Conservation (phyloP, 805 yeast genomes). For the Tetrapisispora taiwanensis region DNA sequence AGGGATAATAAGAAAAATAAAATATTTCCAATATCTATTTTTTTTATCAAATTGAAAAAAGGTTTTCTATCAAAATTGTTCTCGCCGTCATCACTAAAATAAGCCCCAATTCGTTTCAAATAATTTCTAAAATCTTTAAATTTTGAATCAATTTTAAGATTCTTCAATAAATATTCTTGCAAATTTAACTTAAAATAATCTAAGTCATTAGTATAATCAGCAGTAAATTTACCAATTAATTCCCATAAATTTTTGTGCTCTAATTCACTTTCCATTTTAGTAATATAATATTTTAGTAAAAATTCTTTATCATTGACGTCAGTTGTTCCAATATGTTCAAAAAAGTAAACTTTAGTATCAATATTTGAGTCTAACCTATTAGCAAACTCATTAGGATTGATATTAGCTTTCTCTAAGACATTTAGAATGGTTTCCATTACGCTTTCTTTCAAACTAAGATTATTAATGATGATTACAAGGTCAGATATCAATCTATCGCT, state of each 20-base stretch:
- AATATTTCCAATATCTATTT: slow-evolving; percentile 16
- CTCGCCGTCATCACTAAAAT: background rate
- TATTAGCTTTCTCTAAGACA: slow-evolving; percentile 6
- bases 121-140: slow-evolving; percentile 6
- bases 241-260: slow-evolving; percentile 13
- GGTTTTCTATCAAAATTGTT: background rate
- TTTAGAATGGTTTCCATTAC: slow-evolving; percentile 5
- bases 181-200: slow-evolving; percentile 19
- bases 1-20: slow-evolving; percentile 8
- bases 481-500: slow-evolving; percentile 10
- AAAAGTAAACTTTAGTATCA: slow-evolving; percentile 14
- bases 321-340: slow-evolving; percentile 18
- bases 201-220: slow-evolving; percentile 17
- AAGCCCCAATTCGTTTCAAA: slow-evolving; percentile 5
- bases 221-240: slow-evolving; percentile 7
- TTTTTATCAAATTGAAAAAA: slow-evolving; percentile 5
- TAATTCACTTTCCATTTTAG: slow-evolving; percentile 14
- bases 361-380: slow-evolving; percentile 9
- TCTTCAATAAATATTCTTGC: slow-evolving; percentile 12
- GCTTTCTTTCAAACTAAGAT: background rate
- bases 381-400: slow-evolving; percentile 11
- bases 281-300: slow-evolving; percentile 18
- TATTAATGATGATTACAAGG: slow-evolving; percentile 8
- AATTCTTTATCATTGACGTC: slow-evolving; percentile 17
- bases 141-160: slow-evolving; percentile 8